Base-by-base conservation (phyloP, 179 eudicot genomes). In the Sideroxylon spinosum region DNA sequence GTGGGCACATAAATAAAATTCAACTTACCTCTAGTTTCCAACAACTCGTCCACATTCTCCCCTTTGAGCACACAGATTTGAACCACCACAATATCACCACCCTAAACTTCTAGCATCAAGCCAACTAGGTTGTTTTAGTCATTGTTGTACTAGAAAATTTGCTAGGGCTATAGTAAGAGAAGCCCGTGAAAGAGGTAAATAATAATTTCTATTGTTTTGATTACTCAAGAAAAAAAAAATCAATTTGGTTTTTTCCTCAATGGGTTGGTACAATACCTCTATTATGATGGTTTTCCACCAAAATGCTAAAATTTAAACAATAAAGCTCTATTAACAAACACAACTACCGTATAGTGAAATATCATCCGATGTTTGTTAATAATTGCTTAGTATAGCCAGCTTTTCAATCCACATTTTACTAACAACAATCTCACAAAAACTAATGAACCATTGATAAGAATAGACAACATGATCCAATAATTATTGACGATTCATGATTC, bases 1-100 rank as follows among this genome's bases (percentile, higher is more conserved):
- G 76, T 19, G 44, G 61, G 48, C 10, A 50, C 67, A 77, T n/a
- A 17, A 82, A 64, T n/a, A 68, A 72, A 61, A 19, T 48, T 70
- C 32, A 63, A 78, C 85, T 80, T 82, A 95, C 99, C 95, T 95
- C 99, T 26, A 67, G 97, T 92, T 85, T 95, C 99, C 85, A 95
- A 84, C 82, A 95, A 84, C 59, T 93, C 99, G 83, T 95, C 94
- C 60, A 95, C 85, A 77, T 92, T 88, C 76, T 91, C 91, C 83
- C 99, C 99, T 83, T 87, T 95, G 25, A 95, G 98, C 76, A 97
- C 99, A 87, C 99, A 93, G 80, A 95, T 93, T 98, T 93, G 91
- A 82, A 95, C 89, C 97, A 93, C 89, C 64, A 98, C 94, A 71
- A 76, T 63, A 57, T 95, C 97, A 83, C 99, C 99, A 62, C 98